A percentile compares a stretch with the other conserved stretches of the same genome.
Conservation (phyloP, 148 eudicot genomes). For the Heliamphora exappendiculata region DNA sequence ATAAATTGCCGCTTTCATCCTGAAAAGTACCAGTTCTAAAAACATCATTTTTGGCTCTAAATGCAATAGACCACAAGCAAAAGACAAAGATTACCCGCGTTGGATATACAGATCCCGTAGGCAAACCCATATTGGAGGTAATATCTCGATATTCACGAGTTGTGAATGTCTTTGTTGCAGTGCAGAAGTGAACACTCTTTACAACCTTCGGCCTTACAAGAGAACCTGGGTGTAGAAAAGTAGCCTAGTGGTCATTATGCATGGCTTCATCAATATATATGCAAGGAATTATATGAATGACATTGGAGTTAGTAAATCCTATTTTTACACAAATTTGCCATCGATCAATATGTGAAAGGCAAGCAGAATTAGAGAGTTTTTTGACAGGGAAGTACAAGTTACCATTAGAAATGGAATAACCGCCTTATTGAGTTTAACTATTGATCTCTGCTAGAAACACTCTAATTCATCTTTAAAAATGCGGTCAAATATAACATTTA, state of each 20-base stretch:
- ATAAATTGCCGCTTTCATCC: conserved; percentile 93
- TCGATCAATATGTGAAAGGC: neutral
- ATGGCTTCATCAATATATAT: neutral
- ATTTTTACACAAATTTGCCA: neutral
- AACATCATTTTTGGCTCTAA: neutral
- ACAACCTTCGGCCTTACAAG: conserved; percentile 99
- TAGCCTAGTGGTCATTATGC: neutral
- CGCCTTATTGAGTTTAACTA: neutral
- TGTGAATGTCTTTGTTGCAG: conserved; percentile 59
- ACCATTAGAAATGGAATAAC: neutral
- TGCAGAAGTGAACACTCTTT: conserved; percentile 95
- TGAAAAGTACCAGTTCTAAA: conserved; percentile 14
- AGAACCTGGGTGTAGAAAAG: conserved; percentile 50
- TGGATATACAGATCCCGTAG: conserved; percentile 98
- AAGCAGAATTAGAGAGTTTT: neutral
- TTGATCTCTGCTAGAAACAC: neutral
- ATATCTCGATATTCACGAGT: conserved; percentile 93
- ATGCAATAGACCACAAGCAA: neutral
- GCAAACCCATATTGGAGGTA: conserved; percentile 84
- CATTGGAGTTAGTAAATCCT: neutral
- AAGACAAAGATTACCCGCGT: conserved; percentile 55
- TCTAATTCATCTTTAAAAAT: neutral
- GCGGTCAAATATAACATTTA: neutral
- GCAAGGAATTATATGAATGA: neutral
- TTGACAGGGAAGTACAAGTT: neutral